phyloP scores from a whole-genome alignment of 2,329 filamentous ascomycete species.

The Sclerotinia spermophila region DNA sequence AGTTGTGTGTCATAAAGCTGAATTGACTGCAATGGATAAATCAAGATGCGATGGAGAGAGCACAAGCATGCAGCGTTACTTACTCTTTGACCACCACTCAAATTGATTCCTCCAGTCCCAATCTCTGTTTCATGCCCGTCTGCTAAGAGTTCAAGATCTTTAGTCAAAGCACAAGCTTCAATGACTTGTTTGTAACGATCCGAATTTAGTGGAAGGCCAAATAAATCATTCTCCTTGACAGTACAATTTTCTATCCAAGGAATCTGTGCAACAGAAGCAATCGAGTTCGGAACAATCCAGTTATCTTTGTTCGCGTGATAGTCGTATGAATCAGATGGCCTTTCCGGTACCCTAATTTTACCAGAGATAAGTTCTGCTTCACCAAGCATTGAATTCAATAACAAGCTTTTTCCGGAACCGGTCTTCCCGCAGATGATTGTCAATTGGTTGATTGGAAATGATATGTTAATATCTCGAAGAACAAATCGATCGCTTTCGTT shows the following conservation, averaged over 20 bases:
- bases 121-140: constrained; percentile 77
- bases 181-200: constrained; percentile 65
- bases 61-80: background rate
- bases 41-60: background rate
- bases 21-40: background rate
- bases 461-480: constrained; percentile 59
- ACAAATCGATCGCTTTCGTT: constrained; percentile 46
- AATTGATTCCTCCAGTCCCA: constrained; percentile 76
- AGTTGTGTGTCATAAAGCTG: background rate
- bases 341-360: constrained; percentile 50
- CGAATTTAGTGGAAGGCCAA: constrained; percentile 65
- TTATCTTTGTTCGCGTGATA: constrained; percentile 54
- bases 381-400: constrained; percentile 69
- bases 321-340: constrained; percentile 50
- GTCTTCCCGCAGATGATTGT: constrained; percentile 74
- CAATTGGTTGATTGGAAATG: constrained; percentile 64
- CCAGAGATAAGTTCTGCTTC: constrained; percentile 68
- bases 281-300: constrained; percentile 64
- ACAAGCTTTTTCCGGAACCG: constrained; percentile 70
- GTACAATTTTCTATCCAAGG: constrained; percentile 82
- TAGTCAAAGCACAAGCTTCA: constrained; percentile 65
- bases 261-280: constrained; percentile 73
- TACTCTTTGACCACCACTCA: constrained; percentile 67
- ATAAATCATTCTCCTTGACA: constrained; percentile 72
- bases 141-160: constrained; percentile 68